Evolutionary conservation across 108 stramenopile species (phyloP), one percentile per base, ranked within the genome.

Genomic region (Cylindrotheca fusiformis): DNA sequence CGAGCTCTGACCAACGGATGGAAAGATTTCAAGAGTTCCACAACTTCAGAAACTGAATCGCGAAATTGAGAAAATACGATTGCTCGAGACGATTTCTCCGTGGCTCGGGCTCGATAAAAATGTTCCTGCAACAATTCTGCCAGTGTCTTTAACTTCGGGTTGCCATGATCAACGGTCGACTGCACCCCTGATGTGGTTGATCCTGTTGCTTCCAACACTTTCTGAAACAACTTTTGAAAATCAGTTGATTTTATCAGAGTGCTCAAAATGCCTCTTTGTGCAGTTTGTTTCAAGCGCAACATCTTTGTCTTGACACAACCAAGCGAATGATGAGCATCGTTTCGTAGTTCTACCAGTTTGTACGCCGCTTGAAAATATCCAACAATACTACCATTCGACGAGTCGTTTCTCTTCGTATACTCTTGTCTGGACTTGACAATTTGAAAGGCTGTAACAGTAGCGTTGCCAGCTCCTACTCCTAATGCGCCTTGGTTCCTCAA

Each of bases 11-110:
- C 21, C 48, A 78, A 33, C 1, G 77, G 65, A 2, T 81, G 62
- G 31, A 67, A 48, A 1, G 71, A 46, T 0, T 49, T 32, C 12
- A 60, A 24, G 2, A 95, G 60, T 62, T 47, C 52, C 5, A 89
- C 84, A 56, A 97, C 91, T 28, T 85, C 87, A 14, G 46, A 49
- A 10, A 97, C 93, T 3, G 80, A 79, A 30, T 88, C 86, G 21
- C 96, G 75, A 69, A 79, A 86, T 28, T 94, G 83, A 1, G 89
- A 77, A 76, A 97, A 97, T 2, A 97, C 91, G 58, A 97, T 97
- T 2, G 77, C 92, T 12, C 93, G 76, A 3, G 91, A 83, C 2
- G 80, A 76, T 8, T 58, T 63, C 4, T 67, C 72, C 22, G 47
- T 55, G 5, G 85, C 81, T 31, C 65, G 24, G 22, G 75, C 70